Evolutionary conservation across 2,329 filamentous ascomycete species (phyloP), one percentile per base, ranked within the genome.

Genomic region (Helotiales sp.): DNA sequence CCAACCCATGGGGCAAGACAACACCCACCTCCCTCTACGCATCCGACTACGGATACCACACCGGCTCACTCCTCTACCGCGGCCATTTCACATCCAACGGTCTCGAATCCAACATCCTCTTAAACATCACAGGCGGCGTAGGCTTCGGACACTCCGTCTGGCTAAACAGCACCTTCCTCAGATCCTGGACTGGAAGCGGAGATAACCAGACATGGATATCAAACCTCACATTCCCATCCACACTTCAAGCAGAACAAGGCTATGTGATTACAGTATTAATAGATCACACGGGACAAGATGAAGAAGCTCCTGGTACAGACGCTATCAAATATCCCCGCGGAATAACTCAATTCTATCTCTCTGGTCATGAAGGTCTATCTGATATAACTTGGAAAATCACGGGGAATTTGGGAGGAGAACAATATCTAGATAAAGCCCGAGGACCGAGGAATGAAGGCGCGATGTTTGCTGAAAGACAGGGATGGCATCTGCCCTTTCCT

Each of bases 1-100:
- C 52, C 34, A 66, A 66, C 25, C 47, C 61, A 4, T 44, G 19
- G 22, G 40, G 40, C 24, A 44, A 44, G 15, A 19, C 10, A 9
- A 44, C 40, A 13, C 40, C 40, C 3, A 44, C 10, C 61, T 91
- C 17, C 84, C 85, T 92, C 0, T 89, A 88, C 66, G 79, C 79
- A 0, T 82, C 82, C 13, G 89, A 92, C 71, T 91, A 92, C 66
- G 88, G 88, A 24, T 92, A 84, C 72, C 79, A 90, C 68, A 80
- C 83, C 0, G 88, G 88, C 6, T 82, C 80, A 1, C 76, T 91
- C 0, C 63, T 92, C 44, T 91, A 83, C 74, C 83, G 88, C 1
- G 89, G 87, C 0, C 79, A 84, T 62, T 91, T 92, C 69, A 80
- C 75, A 1, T 82, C 87, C 5, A 79, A 75, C 1, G 86, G 86